A percentile compares a stretch with the other conserved stretches of the same genome.
Evolutionary conservation across 176 grass and related monocot genomes (phyloP).

Genomic region (Avena atlantica): DNA sequence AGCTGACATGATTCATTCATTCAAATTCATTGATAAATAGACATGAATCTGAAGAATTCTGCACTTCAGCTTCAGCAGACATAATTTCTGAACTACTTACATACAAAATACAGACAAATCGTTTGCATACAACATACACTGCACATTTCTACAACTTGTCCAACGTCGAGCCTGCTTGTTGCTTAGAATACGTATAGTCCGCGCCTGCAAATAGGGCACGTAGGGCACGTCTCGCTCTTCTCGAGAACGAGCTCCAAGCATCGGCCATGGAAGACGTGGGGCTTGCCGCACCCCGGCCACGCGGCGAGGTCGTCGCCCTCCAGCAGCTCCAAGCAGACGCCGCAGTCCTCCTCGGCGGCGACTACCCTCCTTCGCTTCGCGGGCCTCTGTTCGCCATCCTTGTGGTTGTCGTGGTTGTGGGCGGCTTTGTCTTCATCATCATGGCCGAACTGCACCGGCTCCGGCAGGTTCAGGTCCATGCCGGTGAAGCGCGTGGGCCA

Average conservation of each 20-base stretch:
- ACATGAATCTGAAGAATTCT: no score
- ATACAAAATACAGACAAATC: neutral
- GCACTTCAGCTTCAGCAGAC: neutral
- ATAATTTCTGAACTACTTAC: no score
- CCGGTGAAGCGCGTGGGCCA: neutral
- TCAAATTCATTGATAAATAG: neutral
- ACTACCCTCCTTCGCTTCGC: conserved; percentile 27
- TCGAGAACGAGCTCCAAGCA: conserved; percentile 23
- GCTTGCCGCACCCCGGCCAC: conserved; percentile 37
- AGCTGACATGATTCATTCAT: neutral
- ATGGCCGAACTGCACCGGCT: neutral
- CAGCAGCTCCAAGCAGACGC: conserved; percentile 9
- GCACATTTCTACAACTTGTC: neutral
- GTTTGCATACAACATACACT: neutral
- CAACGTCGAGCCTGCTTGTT: neutral
- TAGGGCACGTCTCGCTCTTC: neutral
- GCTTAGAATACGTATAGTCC: neutral
- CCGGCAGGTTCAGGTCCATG: conserved; percentile 34
- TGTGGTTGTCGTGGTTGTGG: neutral
- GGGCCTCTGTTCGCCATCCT: neutral
- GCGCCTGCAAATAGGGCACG: neutral
- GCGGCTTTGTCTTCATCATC: neutral
- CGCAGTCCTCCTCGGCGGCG: conserved; percentile 13
- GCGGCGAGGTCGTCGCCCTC: conserved; percentile 8
- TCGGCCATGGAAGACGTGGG: conserved; percentile 42